phyloP scores from a whole-genome alignment of 2,329 filamentous ascomycete genomes.

The Sarocladiaceae sp. region DNA sequence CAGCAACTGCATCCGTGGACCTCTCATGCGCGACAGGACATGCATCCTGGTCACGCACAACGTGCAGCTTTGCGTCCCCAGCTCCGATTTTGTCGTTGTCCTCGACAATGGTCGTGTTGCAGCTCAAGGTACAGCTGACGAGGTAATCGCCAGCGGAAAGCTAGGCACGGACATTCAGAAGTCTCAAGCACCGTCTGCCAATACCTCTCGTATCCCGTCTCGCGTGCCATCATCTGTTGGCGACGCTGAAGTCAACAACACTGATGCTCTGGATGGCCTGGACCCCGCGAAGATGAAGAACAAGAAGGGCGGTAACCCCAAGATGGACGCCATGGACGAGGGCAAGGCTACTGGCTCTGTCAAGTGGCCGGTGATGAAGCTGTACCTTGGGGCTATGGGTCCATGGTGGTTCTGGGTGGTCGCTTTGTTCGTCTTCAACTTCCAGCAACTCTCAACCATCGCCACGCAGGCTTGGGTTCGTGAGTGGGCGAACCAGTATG shows the following conservation, averaged over 20 bases:
- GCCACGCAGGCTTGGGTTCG: slow-evolving; percentile 93
- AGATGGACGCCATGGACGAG: slow-evolving; percentile 58
- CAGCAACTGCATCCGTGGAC: slow-evolving; percentile 82
- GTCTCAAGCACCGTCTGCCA: slow-evolving; percentile 63
- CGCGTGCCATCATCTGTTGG: slow-evolving; percentile 70
- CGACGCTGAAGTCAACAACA: slow-evolving; percentile 51
- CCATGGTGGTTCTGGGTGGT: slow-evolving; percentile 90
- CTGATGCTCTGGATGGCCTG: slow-evolving; percentile 38
- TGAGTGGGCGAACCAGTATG: slow-evolving; percentile 90
- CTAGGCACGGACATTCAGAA: slow-evolving; percentile 79
- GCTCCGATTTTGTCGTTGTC: slow-evolving; percentile 73
- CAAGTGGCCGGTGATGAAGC: slow-evolving; percentile 75
- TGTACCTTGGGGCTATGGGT: slow-evolving; percentile 91
- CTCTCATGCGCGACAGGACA: slow-evolving; percentile 80
- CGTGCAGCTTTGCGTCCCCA: slow-evolving; percentile 75
- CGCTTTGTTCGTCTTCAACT: slow-evolving; percentile 65
- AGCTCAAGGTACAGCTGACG: slow-evolving; percentile 67
- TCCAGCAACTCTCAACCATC: slow-evolving; percentile 80
- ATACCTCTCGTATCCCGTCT: slow-evolving; percentile 68
- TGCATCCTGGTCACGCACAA: slow-evolving; percentile 97
- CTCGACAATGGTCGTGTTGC: slow-evolving; percentile 80
- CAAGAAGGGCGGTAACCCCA: slow-evolving; percentile 39
- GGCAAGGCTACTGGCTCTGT: slow-evolving; percentile 79
- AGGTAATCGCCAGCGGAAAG: slow-evolving; percentile 80
- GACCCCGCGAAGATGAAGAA: slow-evolving; percentile 30